These are phyloP conservation scores for Scytalidium sp. DNA, from an alignment of 2,329 filamentous ascomycete species.

Conservation along the genomic window DNA sequence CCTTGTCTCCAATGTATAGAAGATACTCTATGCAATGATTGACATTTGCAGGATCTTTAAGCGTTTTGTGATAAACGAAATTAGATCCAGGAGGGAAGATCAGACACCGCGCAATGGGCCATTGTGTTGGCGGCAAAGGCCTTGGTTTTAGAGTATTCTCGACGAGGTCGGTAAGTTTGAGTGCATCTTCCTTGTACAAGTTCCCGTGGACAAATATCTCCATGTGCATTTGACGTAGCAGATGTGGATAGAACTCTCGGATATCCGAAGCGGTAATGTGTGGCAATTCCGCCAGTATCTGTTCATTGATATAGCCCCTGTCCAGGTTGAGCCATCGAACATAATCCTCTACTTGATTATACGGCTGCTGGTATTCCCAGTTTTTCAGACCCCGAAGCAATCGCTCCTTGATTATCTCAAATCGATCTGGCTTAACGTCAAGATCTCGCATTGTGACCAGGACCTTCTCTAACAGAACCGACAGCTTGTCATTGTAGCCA, in stretches of 20 bases:
- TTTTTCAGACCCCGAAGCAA: slow-evolving; percentile 76
- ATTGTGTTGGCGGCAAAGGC: slow-evolving; percentile 71
- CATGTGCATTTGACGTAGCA: slow-evolving; percentile 80
- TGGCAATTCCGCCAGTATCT: slow-evolving; percentile 74
- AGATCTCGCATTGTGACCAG: slow-evolving; percentile 80
- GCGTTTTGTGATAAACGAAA: slow-evolving; percentile 74
- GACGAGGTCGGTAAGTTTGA: slow-evolving; percentile 80
- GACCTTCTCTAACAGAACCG: slow-evolving; percentile 87
- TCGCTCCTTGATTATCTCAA: slow-evolving; percentile 87
- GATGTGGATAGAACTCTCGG: slow-evolving; percentile 72
- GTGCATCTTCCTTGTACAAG: slow-evolving; percentile 87
- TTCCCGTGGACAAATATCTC: slow-evolving; percentile 91
- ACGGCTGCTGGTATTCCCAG: slow-evolving; percentile 84
- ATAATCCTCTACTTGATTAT: slow-evolving; percentile 82
- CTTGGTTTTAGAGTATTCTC: slow-evolving; percentile 75
- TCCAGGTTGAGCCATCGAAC: slow-evolving; percentile 78
- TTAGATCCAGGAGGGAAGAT: slow-evolving; percentile 78
- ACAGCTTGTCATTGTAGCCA: slow-evolving; percentile 96
- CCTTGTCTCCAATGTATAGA: slow-evolving; percentile 66
- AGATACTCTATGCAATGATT: slow-evolving; percentile 84
- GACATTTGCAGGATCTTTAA: slow-evolving; percentile 86
- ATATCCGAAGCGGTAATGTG: slow-evolving; percentile 73
- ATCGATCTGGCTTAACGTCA: slow-evolving; percentile 80
- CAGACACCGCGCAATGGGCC: slow-evolving; percentile 74
- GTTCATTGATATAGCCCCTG: slow-evolving; percentile 73